A percentile compares a stretch with the other conserved stretches of the same genome.
Evolutionary conservation across 306 rosid genomes (phyloP).

Genomic region (Glycine tomentella): DNA sequence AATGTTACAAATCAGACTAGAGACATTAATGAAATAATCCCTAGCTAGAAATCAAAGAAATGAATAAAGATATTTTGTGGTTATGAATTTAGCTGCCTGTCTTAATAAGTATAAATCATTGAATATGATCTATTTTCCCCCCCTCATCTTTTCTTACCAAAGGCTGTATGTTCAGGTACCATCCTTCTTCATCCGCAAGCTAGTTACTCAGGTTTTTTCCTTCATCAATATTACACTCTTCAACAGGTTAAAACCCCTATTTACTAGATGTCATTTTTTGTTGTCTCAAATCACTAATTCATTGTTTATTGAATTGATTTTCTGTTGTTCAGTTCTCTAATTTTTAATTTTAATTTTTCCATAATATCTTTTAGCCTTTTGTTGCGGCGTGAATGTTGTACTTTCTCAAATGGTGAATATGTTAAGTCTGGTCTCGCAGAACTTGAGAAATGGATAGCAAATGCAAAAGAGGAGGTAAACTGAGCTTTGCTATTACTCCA

Average conservation of each 20-base stretch:
- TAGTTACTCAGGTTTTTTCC: slow-evolving; percentile 54
- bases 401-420: slow-evolving; percentile 92
- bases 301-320: slow-evolving; percentile 32
- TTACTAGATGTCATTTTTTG: neutral
- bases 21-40: too few species aligned
- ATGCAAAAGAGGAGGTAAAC: slow-evolving; percentile 75
- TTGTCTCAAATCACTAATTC: neutral
- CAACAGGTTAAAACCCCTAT: slow-evolving; percentile 38
- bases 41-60: too few species aligned
- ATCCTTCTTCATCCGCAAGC: slow-evolving; percentile 86
- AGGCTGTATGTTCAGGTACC: slow-evolving; percentile 66
- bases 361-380: slow-evolving; percentile 61
- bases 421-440: slow-evolving; percentile 94
- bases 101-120: slow-evolving; percentile 9
- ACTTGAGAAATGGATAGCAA: slow-evolving; percentile 86
- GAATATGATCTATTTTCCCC: slow-evolving; percentile 1
- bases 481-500: neutral
- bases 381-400: slow-evolving; percentile 88
- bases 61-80: too few species aligned
- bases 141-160: slow-evolving; percentile 42
- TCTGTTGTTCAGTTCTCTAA: neutral
- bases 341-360: slow-evolving; percentile 21
- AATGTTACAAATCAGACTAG: too few species aligned
- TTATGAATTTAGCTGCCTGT: neutral
- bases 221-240: slow-evolving; percentile 38